Base-by-base conservation (phyloP, 257 asterid genomes). In the Capsicum baccatum region DNA sequence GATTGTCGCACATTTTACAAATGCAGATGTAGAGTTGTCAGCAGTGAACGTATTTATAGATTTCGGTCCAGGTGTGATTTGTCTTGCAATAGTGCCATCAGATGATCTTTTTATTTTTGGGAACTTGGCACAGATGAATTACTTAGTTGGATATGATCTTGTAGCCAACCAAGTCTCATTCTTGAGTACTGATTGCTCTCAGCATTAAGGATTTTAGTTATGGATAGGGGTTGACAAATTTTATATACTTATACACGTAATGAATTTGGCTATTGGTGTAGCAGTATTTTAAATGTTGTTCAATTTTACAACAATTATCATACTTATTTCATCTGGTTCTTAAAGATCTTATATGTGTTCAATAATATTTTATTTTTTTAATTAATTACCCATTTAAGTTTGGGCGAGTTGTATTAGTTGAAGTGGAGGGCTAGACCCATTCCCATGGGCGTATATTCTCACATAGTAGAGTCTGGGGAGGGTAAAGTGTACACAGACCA, bases 71-170 rank as follows among this genome's bases (percentile, higher is more conserved):
- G 84, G 54, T 16, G 1, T 67, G 5, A 19, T 57, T 79, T 84
- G 84, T n/a, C 56, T 84, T 8, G 64, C 84, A 1, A 64, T 64
- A 6, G 16, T 81, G 64, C 79, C 79, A 1, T 26, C 33, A 26
- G 33, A 26, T 26, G 33, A 26, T 26, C 33, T 26, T 26, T 26
- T 26, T 26, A 21, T 86, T 14, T 82, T 89, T 48, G 91, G 91
- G 3, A 89, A 89, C 60, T 16, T 86, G 68, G 89, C 93, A 66
- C 91, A 89, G 16, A 14, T 21, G 5, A 84, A 89, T 80, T 89
- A 83, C 19, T 81, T 87, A 85, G 59, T 90, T 16, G 92, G 90
- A 3, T 87, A 83, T 87, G 90, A 90, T 48, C 73, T 87, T 11
- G 80, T 8, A 21, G 84, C 19, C 21, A 85, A 85, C 44, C 83